phyloP scores from a whole-genome alignment of 2,329 filamentous ascomycete species.

The Cladosporium sp. region DNA sequence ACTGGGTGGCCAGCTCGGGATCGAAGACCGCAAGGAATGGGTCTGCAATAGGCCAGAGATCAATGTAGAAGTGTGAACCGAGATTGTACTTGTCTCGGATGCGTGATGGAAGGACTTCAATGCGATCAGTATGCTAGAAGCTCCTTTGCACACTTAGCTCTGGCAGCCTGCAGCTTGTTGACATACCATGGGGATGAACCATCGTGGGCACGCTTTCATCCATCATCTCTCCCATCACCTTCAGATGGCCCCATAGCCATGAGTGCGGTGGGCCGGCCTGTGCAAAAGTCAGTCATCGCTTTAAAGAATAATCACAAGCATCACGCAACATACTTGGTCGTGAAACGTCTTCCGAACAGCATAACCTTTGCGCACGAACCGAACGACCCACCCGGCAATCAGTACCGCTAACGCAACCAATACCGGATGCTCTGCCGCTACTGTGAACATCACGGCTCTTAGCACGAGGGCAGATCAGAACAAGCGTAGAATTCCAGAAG shows the following conservation, averaged over 20 bases:
- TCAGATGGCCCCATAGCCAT: conserved; percentile 26
- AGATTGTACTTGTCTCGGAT: conserved; percentile 27
- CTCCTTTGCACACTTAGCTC: background rate
- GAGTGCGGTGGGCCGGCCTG: conserved; percentile 27
- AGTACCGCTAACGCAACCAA: background rate
- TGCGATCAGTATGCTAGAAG: background rate
- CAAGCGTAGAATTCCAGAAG: background rate
- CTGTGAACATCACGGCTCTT: conserved; percentile 1
- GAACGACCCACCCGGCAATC: conserved; percentile 1
- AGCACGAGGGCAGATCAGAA: background rate
- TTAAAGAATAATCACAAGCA: background rate
- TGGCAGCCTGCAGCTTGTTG: background rate
- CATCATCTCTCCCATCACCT: conserved; percentile 23
- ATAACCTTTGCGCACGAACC: conserved; percentile 9
- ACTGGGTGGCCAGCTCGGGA: conserved; percentile 20
- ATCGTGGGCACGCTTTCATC: background rate
- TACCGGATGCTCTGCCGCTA: conserved; percentile 11
- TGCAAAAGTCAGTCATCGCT: conserved; percentile 21
- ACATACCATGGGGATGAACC: conserved; percentile 23
- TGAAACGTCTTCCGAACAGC: conserved; percentile 11
- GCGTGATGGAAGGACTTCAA: conserved; percentile 5
- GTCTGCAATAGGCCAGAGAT: conserved; percentile 27
- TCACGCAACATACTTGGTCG: background rate
- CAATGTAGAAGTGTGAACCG: conserved; percentile 25
- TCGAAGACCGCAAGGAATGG: conserved; percentile 25